phyloP scores from a whole-genome alignment of 192 early-diverging fungal genomes.

The Coemansia sp. region DNA sequence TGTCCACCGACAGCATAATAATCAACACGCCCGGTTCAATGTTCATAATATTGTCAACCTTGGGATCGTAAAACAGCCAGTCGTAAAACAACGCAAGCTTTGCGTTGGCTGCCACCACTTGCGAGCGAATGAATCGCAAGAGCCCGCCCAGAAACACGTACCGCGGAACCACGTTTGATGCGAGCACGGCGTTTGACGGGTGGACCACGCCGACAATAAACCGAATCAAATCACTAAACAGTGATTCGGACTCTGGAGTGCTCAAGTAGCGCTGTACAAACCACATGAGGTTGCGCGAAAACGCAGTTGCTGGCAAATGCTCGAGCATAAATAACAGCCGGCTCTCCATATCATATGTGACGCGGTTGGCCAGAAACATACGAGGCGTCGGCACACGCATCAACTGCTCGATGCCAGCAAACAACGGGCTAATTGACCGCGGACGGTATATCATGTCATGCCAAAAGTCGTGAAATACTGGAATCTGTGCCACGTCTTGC shows the following conservation, averaged over 20 bases:
- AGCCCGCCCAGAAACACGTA: constrained; percentile 68
- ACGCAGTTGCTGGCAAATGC: constrained; percentile 52
- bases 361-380: constrained; percentile 58
- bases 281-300: constrained; percentile 65
- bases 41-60: constrained; percentile 69
- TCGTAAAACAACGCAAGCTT: constrained; percentile 78
- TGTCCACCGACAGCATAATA: constrained; percentile 66
- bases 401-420: constrained; percentile 60
- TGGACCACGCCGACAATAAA: constrained; percentile 72
- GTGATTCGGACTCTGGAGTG: constrained; percentile 60
- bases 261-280: constrained; percentile 63
- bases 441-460: constrained; percentile 57
- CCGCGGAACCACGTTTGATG: constrained; percentile 68
- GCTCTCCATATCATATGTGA: constrained; percentile 70
- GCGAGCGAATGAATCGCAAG: constrained; percentile 59
- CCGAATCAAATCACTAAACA: constrained; percentile 69
- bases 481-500: constrained; percentile 60
- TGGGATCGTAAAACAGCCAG: constrained; percentile 73
- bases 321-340: constrained; percentile 67
- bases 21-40: constrained; percentile 75
- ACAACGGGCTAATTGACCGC: constrained; percentile 56
- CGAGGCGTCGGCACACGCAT: constrained; percentile 62
- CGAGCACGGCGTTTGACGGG: constrained; percentile 70
- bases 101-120: constrained; percentile 62
- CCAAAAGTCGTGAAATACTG: constrained; percentile 61